Conservation (phyloP, 306 rosid species). For the Inga laurina region DNA sequence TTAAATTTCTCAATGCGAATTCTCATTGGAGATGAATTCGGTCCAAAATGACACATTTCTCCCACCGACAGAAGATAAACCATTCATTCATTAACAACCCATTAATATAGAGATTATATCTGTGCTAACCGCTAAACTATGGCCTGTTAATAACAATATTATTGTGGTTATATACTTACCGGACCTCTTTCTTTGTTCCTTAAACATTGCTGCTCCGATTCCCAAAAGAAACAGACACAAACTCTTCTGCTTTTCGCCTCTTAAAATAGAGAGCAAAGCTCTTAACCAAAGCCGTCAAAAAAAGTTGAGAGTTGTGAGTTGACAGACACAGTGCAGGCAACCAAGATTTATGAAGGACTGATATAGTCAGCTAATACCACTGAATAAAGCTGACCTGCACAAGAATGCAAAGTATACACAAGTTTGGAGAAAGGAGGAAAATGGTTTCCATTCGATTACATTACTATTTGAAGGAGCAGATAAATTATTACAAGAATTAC, state of each 20-base stretch:
- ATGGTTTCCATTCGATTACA: conserved; percentile 46
- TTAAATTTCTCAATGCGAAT: no score
- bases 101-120: background rate
- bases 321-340: background rate
- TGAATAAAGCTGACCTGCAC: background rate
- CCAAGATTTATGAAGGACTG: background rate
- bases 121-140: background rate
- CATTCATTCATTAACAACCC: no score
- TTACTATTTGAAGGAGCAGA: conserved; percentile 45
- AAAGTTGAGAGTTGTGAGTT: background rate
- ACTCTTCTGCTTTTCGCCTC: background rate
- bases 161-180: background rate
- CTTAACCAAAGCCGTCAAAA: background rate
- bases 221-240: background rate
- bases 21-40: no score
- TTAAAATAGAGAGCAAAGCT: background rate
- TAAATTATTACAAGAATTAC: conserved; percentile 67
- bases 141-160: background rate
- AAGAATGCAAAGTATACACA: conserved; percentile 11
- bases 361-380: background rate
- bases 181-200: conserved; percentile 5
- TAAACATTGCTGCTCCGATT: background rate
- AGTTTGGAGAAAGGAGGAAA: background rate
- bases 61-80: no score
- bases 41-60: no score